Evolutionary conservation across 169 alveolate genomes (phyloP), one percentile per base, ranked within the genome.

Genomic region (Plasmodium coatneyi): DNA sequence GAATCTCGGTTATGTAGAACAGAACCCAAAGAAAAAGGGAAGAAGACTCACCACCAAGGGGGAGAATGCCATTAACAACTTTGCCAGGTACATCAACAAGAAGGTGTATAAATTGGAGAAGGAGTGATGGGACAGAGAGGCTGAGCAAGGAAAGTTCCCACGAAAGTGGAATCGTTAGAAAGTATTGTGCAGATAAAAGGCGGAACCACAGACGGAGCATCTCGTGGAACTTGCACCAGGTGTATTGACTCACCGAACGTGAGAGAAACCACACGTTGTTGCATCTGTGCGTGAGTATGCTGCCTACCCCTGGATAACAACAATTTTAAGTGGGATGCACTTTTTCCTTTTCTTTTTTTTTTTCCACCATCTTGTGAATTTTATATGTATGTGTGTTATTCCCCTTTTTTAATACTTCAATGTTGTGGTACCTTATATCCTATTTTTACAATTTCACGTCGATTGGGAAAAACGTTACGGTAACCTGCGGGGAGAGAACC

Each of bases 1-100:
- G 96, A 95, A 98, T 70, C 95, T 97, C 95, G 99, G 99, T 43
- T 96, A 98, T 84, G 97, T 99, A 72, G 99, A 98, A 86, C 96
- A 96, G 60, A 98, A 98, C 92, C 97, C 98, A 86, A 96, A 98
- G 95, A 97, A 97, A 93, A 93, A 95, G 92, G 96, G 97, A 76
- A 86, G 98, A 84, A 82, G 98, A 92, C 96, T 97, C 32, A 93
- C 98, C n/a, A 93, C 96, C 66, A 96, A 96, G 82, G 98, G 98
- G 25, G 95, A 96, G 84, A 96, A 97, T 82, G 96, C 96, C 43
- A 96, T 97, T 39, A 96, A 97, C 94, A 96, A 95, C 34, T 96
- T 97, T 84, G 98, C 98, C 25, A 92, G 98, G 70, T 97, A 97
- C 81, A 95, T 97, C 81, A 97, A 96, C 54, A 87, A 92, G 84